A percentile compares a stretch with the other conserved stretches of the same genome.
Evolutionary conservation across 2,329 filamentous ascomycete species (phyloP).

Genomic region (Xylariaceae sp.): DNA sequence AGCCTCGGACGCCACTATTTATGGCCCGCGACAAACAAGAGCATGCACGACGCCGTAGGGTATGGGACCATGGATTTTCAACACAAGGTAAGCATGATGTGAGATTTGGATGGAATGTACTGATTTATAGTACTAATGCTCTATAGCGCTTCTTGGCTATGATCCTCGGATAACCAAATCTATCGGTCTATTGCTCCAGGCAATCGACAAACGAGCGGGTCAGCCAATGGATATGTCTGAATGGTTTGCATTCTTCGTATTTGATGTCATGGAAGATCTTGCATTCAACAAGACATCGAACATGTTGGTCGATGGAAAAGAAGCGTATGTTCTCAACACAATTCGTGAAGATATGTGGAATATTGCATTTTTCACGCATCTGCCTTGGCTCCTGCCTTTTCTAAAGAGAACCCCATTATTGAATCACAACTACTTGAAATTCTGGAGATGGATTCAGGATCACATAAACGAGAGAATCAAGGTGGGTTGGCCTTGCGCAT

Average conservation of each 20-base stretch:
- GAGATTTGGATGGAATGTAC: background rate
- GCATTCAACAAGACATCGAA: slow-evolving; percentile 27
- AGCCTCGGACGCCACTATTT: slow-evolving; percentile 33
- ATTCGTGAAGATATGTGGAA: slow-evolving; percentile 36
- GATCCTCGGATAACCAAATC: slow-evolving; percentile 20
- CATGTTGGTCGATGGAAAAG: slow-evolving; percentile 17
- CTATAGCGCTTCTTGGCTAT: slow-evolving; percentile 22
- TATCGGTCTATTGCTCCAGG: slow-evolving; percentile 16
- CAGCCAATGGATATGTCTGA: slow-evolving; percentile 19
- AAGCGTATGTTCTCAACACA: slow-evolving; percentile 31
- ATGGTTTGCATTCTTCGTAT: slow-evolving; percentile 26
- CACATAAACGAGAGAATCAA: slow-evolving; percentile 24
- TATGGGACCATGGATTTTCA: slow-evolving; percentile 26
- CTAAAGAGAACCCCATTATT: slow-evolving; percentile 31
- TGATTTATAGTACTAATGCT: background rate
- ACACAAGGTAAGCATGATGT: slow-evolving; percentile 19
- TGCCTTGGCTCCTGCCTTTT: slow-evolving; percentile 37
- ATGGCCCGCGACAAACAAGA: slow-evolving; percentile 32
- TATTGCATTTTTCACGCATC: slow-evolving; percentile 31
- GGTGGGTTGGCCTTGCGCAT: background rate
- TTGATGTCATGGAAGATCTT: slow-evolving; percentile 27
- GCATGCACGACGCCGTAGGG: slow-evolving; percentile 21
- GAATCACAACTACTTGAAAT: slow-evolving; percentile 26
- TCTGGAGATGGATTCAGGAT: slow-evolving; percentile 30
- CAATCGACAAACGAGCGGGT: slow-evolving; percentile 12